phyloP scores from a whole-genome alignment of 495 filamentous ascomycete genomes.

The Monascus purpureus region DNA sequence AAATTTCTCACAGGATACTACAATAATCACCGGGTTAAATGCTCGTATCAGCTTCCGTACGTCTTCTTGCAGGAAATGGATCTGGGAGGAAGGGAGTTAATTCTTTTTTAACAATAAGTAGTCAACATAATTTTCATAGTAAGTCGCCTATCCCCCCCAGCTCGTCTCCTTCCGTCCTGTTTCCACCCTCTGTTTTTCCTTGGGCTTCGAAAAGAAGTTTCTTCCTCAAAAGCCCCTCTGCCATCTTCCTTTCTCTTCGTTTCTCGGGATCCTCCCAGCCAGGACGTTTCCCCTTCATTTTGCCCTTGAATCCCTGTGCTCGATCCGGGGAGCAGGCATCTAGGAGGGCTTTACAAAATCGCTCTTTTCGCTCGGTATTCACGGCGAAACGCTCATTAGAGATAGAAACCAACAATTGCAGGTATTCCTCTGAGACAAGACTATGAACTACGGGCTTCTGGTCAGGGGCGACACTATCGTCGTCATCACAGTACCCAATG shows the following conservation, averaged over 20 bases:
- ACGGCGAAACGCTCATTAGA: constrained; percentile 64
- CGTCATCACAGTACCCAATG: constrained; percentile 42
- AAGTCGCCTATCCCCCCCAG: too few species aligned
- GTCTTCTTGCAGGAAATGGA: too few species aligned
- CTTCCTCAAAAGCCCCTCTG: constrained; percentile 42
- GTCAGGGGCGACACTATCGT: constrained; percentile 20
- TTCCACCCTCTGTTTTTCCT: background rate
- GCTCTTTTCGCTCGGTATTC: constrained; percentile 54
- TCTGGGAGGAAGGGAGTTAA: too few species aligned
- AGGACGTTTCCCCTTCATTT: constrained; percentile 9
- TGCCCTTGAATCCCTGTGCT: constrained; percentile 6
- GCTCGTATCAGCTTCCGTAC: too few species aligned
- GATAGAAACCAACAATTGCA: constrained; percentile 48
- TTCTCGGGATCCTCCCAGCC: constrained; percentile 45
- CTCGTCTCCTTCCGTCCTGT: too few species aligned
- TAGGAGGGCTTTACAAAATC: constrained; percentile 32
- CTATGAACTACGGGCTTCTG: constrained; percentile 21
- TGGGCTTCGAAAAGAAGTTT: constrained; percentile 8
- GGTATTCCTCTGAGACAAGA: constrained; percentile 41
- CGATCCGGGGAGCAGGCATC: constrained; percentile 7
- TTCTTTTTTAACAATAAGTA: too few species aligned
- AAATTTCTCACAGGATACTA: too few species aligned
- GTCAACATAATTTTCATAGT: too few species aligned
- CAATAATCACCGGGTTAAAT: too few species aligned
- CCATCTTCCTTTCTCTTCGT: constrained; percentile 45